Conservation (phyloP, 352 stramenopile species). For the Globisporangium irregulare region DNA sequence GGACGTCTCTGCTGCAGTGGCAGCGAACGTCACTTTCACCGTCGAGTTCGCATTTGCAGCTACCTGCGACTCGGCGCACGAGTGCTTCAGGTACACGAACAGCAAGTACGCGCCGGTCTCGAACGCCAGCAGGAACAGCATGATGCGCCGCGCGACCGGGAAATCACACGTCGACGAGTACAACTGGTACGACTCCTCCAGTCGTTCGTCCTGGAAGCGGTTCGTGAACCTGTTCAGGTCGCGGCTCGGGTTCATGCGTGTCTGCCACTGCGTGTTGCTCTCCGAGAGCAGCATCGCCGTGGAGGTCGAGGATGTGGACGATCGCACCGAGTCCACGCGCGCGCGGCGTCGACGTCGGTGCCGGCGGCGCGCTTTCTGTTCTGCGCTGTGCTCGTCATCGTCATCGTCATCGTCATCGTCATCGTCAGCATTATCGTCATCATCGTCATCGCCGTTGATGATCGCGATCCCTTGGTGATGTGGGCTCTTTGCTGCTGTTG, state of each 20-base stretch:
- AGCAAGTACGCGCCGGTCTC: slow-evolving; percentile 58
- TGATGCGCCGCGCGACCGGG: slow-evolving; percentile 46
- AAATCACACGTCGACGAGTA: slow-evolving; percentile 76
- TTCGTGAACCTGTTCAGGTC: slow-evolving; percentile 63
- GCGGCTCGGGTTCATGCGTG: slow-evolving; percentile 48
- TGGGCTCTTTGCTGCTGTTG: slow-evolving; percentile 1
- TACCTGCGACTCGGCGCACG: slow-evolving; percentile 23
- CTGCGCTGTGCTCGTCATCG: neutral
- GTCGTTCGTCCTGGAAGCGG: slow-evolving; percentile 60
- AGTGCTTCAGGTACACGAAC: slow-evolving; percentile 38
- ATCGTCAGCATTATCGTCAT: slow-evolving; percentile 15
- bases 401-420: slow-evolving; percentile 4
- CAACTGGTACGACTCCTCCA: slow-evolving; percentile 80
- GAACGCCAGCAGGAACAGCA: slow-evolving; percentile 57
- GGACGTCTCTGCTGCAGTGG: neutral
- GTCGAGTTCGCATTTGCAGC: neutral
- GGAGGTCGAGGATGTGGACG: slow-evolving; percentile 10
- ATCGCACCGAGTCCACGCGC: slow-evolving; percentile 8
- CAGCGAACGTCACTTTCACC: slow-evolving; percentile 3
- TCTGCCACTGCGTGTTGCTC: slow-evolving; percentile 16
- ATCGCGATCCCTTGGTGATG: slow-evolving; percentile 11
- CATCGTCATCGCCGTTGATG: slow-evolving; percentile 9
- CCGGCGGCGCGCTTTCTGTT: neutral
- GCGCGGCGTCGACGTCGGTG: neutral
- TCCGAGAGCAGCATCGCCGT: slow-evolving; percentile 13